Evolutionary conservation across 306 rosid genomes (phyloP).

Genomic region (Quillaja saponaria): DNA sequence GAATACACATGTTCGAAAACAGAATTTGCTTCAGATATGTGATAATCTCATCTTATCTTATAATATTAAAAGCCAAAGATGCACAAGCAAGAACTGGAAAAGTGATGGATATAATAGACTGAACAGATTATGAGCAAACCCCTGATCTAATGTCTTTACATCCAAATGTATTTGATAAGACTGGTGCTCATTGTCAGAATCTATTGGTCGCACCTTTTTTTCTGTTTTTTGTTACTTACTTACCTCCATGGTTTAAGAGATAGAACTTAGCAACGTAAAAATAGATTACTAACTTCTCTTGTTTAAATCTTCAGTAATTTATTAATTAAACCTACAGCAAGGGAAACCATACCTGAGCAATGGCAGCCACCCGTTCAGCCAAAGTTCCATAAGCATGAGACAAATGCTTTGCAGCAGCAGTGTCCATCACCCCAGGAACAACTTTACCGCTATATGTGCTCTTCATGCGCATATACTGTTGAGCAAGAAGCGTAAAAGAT

Average conservation of each 20-base stretch:
- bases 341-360: slow-evolving; percentile 80
- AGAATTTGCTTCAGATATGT: too few species aligned
- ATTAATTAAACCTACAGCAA: slow-evolving; percentile 1
- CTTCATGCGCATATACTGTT: slow-evolving; percentile 89
- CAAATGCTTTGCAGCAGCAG: slow-evolving; percentile 80
- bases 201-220: too few species aligned
- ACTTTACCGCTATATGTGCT: slow-evolving; percentile 67
- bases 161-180: slow-evolving; percentile 11
- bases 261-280: not conserved
- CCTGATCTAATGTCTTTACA: slow-evolving; percentile 10
- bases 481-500: slow-evolving; percentile 87
- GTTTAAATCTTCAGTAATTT: not conserved
- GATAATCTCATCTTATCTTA: too few species aligned
- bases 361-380: slow-evolving; percentile 86
- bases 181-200: too few species aligned
- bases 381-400: slow-evolving; percentile 83
- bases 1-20: slow-evolving; percentile 7
- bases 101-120: too few species aligned
- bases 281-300: not conserved
- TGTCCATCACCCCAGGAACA: slow-evolving; percentile 94
- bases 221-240: not conserved
- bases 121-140: not conserved
- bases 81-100: too few species aligned
- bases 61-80: too few species aligned
- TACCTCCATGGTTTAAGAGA: not conserved